Conservation (phyloP, 495 filamentous ascomycete genomes). For the Xylaria flabelliformis region DNA sequence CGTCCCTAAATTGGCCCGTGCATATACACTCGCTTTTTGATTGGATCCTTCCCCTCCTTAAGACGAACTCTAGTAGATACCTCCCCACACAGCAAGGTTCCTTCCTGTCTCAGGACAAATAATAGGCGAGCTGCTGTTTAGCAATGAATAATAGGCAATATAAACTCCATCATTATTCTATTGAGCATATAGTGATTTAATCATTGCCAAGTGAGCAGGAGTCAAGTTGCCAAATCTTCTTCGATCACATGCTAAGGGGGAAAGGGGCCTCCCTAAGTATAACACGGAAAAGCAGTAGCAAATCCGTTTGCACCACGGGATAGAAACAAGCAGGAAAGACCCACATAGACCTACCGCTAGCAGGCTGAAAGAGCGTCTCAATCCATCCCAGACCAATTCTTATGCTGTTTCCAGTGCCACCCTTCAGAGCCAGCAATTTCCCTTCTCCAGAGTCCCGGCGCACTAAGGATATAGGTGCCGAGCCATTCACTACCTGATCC, state of each 20-base stretch:
- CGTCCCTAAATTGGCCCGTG: conserved; percentile 18
- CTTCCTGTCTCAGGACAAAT: not conserved
- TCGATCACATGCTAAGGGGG: not conserved
- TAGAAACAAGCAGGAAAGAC: not conserved
- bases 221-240: not conserved
- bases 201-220: not conserved
- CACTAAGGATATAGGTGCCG: not conserved
- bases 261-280: not conserved
- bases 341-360: conserved; percentile 31
- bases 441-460: conserved; percentile 25
- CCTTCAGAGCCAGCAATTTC: conserved; percentile 29
- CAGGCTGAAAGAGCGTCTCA: conserved; percentile 39
- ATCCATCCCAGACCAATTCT: conserved; percentile 33
- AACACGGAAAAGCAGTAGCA: not conserved
- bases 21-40: not conserved
- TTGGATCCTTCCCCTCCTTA: not conserved
- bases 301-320: conserved; percentile 4
- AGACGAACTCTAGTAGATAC: too few relatives aligned
- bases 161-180: not conserved
- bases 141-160: not conserved
- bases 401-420: conserved; percentile 39
- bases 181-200: not conserved
- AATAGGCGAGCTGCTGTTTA: not conserved
- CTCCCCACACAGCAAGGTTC: not conserved
- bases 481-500: not conserved